Base-by-base conservation (phyloP, 768 basidiomycete species). In the Trametes cubensis region DNA sequence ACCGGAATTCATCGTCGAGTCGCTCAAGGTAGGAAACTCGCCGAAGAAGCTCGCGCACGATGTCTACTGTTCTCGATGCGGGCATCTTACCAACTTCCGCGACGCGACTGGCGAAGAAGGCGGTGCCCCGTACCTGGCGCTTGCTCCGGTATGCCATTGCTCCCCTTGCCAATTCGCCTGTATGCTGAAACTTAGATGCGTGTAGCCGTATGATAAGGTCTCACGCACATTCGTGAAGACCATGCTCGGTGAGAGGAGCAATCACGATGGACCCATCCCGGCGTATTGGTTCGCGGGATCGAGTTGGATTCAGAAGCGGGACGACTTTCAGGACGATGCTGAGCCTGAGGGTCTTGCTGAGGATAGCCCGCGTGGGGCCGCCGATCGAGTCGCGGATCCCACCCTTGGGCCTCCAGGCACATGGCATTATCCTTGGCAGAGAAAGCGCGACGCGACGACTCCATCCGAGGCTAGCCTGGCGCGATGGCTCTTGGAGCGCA, bases 51-150 rank as follows among this genome's bases (percentile, higher is more conserved):
- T 60, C 42, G 48, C 15, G 21, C 65, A 66, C 49, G 65, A 66
- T 26, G 65, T 66, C 18, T 66, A 66, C 58, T 66, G 65, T 50
- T 66, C 65, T 14, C 25, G 53, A 17, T 66, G 61, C 44, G 65
- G 65, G 4, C 21, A 42, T 28, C 55, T 66, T 4, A 62, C 65
- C 28, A 41, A 44, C 40, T 48, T 54, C 58, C 52, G 42, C 10
- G 53, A 57, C 28, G 23, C 40, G 3, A 39, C 46, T 2, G 57
- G 53, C 17, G 42, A 40, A 23, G 62, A 63, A 38, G 62, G 62
- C 39, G 42, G 34, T 25, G 57, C 57, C 11, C 49, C 45, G 17
- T 21, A 63, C 39, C 55, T 63, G n/a, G 13, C 17, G 26, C 23
- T 54, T 17, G 62, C 62, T 23, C 39, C 56, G 6, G 62, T 63